phyloP scores from a whole-genome alignment of 345 rosid genomes.

The Bruguiera gymnorhiza region DNA sequence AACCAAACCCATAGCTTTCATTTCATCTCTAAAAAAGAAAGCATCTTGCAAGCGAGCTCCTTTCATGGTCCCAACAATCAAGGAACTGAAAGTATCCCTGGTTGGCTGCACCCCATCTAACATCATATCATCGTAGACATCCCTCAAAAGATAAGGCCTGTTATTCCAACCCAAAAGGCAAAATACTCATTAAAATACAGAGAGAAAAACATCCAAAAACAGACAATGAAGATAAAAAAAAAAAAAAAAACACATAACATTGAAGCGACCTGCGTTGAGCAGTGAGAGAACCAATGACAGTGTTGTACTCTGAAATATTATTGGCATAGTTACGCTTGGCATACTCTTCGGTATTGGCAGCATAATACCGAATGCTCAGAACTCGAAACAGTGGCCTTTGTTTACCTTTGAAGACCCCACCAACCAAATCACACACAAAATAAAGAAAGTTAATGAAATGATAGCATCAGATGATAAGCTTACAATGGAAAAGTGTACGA shows the following conservation, averaged over 20 bases:
- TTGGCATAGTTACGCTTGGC: constrained; percentile 72
- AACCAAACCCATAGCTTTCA: constrained; percentile 83
- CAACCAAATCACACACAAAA: neutral
- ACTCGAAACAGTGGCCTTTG: constrained; percentile 45
- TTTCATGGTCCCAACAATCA: constrained; percentile 84
- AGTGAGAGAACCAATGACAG: constrained; percentile 61
- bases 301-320: constrained; percentile 68
- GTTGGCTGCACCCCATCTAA: constrained; percentile 90
- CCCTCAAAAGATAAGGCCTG: constrained; percentile 70
- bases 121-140: constrained; percentile 86
- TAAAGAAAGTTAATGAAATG: neutral
- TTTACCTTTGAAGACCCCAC: constrained; percentile 26
- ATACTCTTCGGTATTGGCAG: constrained; percentile 47
- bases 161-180: neutral
- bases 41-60: constrained; percentile 83
- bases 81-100: constrained; percentile 66
- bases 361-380: constrained; percentile 46
- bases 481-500: neutral
- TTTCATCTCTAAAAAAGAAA: constrained; percentile 77
- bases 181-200: neutral
- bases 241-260: neutral
- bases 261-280: constrained; percentile 56
- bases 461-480: neutral
- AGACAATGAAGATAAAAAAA: neutral
- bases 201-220: neutral